phyloP scores from a whole-genome alignment of 306 rosid genomes.

The Oxytropis ochrocephala region DNA sequence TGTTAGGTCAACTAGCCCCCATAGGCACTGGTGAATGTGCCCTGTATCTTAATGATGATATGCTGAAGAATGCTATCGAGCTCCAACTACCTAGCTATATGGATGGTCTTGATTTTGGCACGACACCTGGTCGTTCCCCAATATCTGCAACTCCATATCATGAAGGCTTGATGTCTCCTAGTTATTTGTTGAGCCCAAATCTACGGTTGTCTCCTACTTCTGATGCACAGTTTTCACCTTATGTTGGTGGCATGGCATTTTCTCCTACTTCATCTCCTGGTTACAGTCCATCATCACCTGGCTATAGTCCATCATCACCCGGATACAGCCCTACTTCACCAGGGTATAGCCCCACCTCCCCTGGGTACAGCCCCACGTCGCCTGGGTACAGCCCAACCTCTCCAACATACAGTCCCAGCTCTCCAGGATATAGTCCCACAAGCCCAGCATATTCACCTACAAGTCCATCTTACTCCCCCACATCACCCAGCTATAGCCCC shows the following conservation, averaged over 20 bases:
- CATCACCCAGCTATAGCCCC: constrained; percentile 84
- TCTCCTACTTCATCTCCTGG: constrained; percentile 96
- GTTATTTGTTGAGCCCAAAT: constrained; percentile 84
- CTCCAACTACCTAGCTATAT: constrained; percentile 95
- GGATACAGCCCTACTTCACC: constrained; percentile 96
- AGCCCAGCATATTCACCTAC: constrained; percentile 99
- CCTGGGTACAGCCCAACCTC: constrained; percentile 96
- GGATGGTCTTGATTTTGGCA: constrained; percentile 96
- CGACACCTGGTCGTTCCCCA: constrained; percentile 95
- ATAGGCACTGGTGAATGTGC: constrained; percentile 92
- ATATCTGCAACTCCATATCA: constrained; percentile 89
- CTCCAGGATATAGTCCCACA: constrained; percentile 94
- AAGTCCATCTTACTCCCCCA: constrained; percentile 86
- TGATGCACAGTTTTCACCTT: constrained; percentile 98
- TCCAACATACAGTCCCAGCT: constrained; percentile 94
- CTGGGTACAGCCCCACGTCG: constrained; percentile 89
- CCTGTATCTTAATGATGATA: constrained; percentile 82
- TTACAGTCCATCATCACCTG: constrained; percentile 92
- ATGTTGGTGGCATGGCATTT: constrained; percentile 93
- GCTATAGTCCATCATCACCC: constrained; percentile 94
- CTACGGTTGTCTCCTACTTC: constrained; percentile 74
- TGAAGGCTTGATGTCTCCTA: constrained; percentile 96
- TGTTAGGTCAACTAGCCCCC: constrained; percentile 97
- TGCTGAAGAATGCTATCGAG: constrained; percentile 96
- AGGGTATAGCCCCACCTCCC: constrained; percentile 93